Evolutionary conservation across 2,329 filamentous ascomycete species (phyloP).

Genomic region (Venturia nashicola): DNA sequence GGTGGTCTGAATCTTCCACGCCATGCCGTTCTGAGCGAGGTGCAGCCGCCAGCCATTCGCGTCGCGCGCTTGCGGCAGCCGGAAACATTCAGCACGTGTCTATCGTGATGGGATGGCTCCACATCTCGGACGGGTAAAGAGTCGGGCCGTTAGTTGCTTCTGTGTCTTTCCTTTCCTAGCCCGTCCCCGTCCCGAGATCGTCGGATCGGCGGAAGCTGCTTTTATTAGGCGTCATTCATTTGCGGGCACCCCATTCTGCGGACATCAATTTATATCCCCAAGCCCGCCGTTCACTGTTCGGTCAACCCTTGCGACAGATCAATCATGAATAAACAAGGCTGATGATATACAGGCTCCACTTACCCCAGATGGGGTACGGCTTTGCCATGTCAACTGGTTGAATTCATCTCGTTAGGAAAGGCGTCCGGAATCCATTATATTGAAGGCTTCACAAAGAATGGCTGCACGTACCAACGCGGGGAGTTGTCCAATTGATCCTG

Average conservation of each 20-base stretch:
- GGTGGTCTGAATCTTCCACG: neutral
- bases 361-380: too few species aligned
- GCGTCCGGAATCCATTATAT: too few species aligned
- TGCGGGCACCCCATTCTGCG: too few species aligned
- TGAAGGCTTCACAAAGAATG: too few species aligned
- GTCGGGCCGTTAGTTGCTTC: too few species aligned
- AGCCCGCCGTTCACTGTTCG: neutral
- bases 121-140: too few species aligned
- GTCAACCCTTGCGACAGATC: neutral
- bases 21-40: too few species aligned
- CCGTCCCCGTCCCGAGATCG: neutral
- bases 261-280: neutral
- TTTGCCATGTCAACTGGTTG: too few species aligned
- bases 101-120: neutral
- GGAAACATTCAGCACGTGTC: neutral
- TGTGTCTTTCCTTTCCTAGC: neutral
- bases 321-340: neutral
- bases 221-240: neutral
- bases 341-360: neutral
- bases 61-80: neutral
- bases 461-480: too few species aligned
- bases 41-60: neutral
- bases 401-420: too few species aligned
- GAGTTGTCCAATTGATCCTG: too few species aligned
- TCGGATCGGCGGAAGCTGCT: too few species aligned